Percentiles rank a stretch among this genome's conserved stretches.
Conservation (phyloP, 352 stramenopile genomes). For the Achlya hypogyna region DNA sequence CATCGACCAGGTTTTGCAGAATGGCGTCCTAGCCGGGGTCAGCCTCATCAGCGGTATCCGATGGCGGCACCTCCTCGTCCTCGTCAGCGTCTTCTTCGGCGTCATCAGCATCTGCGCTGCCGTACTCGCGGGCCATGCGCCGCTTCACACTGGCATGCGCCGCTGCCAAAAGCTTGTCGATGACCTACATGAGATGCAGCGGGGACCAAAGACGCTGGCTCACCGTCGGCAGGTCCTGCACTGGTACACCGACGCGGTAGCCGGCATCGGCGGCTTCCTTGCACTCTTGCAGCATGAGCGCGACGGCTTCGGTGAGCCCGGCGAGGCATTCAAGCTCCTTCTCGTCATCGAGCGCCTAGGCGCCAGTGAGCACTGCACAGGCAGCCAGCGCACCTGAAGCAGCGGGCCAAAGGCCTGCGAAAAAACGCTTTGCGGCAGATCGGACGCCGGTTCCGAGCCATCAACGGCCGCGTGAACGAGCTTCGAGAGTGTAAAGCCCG, state of each 20-base stretch:
- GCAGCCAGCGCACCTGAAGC: constrained; percentile 23
- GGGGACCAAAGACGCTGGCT: neutral
- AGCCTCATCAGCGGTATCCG: neutral
- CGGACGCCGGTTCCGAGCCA: constrained; percentile 42
- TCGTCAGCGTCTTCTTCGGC: constrained; percentile 76
- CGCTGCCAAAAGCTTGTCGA: constrained; percentile 64
- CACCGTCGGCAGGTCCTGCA: constrained; percentile 38
- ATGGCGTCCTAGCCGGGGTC: constrained; percentile 13
- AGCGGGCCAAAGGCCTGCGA: constrained; percentile 69
- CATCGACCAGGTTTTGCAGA: constrained; percentile 53
- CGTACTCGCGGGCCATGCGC: constrained; percentile 28
- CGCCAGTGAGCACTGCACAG: neutral
- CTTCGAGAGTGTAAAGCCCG: constrained; percentile 62
- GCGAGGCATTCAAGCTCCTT: constrained; percentile 71
- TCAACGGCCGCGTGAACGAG: constrained; percentile 63
- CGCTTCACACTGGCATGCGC: constrained; percentile 54
- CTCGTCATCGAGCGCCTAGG: constrained; percentile 52
- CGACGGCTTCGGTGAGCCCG: constrained; percentile 63
- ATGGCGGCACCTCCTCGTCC: constrained; percentile 43
- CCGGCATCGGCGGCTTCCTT: constrained; percentile 73
- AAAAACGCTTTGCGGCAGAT: constrained; percentile 75
- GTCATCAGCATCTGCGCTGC: constrained; percentile 25
- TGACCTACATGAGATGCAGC: constrained; percentile 25
- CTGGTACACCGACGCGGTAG: constrained; percentile 50
- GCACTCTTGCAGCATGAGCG: constrained; percentile 65